Percentiles rank a stretch among this genome's conserved stretches.
Evolutionary conservation across 176 grass and related monocot species (phyloP).

Genomic region (Musa itinerans): DNA sequence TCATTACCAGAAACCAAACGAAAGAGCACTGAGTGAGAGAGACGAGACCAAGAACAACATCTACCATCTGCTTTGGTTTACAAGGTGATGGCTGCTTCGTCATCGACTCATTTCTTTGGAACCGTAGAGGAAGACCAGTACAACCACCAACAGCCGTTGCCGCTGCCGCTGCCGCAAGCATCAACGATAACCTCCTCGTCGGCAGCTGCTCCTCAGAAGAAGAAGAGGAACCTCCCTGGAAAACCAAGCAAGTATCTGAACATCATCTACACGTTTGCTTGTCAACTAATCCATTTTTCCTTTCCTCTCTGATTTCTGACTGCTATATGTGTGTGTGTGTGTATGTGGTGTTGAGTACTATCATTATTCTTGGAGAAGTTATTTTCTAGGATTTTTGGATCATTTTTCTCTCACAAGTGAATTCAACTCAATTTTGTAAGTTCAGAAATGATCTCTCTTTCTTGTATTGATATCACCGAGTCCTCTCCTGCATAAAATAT

Average conservation of each 20-base stretch:
- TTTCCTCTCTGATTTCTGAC: no score
- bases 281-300: no score
- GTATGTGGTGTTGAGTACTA: no score
- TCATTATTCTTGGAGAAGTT: no score
- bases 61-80: conserved; percentile 16
- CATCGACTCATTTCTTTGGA: conserved; percentile 63
- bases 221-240: conserved; percentile 87
- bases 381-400: no score
- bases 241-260: conserved; percentile 66
- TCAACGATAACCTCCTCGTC: conserved; percentile 7
- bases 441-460: no score
- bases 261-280: conserved; percentile 1
- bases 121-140: conserved; percentile 29
- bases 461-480: no score
- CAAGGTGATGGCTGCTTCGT: conserved; percentile 51
- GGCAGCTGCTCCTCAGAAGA: conserved; percentile 47
- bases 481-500: no score
- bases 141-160: conserved; percentile 34
- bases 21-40: not conserved
- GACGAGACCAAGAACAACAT: not conserved
- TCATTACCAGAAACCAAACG: conserved; percentile 26
- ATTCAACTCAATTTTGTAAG: no score
- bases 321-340: no score
- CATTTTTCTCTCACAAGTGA: no score
- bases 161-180: conserved; percentile 26